These are phyloP conservation scores for Oldenlandia corymbosa DNA, from an alignment of 257 asterid species.

Conservation along the genomic window DNA sequence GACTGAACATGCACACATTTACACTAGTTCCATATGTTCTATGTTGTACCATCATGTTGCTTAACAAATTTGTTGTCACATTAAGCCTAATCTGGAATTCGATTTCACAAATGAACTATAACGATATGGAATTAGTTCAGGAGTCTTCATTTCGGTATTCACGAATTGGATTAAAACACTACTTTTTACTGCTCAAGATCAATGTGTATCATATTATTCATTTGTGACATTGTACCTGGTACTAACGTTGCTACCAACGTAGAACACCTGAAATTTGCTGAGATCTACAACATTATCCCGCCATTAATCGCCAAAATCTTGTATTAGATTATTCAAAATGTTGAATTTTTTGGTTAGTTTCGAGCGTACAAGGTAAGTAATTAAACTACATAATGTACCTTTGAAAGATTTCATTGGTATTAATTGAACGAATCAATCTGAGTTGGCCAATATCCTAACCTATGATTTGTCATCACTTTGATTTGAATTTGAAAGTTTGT, in stretches of 20 bases:
- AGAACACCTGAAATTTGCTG: not conserved
- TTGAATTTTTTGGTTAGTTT: too few species aligned
- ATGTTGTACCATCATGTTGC: not conserved
- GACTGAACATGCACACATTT: constrained; percentile 53
- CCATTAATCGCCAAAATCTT: too few species aligned
- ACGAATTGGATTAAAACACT: not conserved
- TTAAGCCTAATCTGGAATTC: not conserved
- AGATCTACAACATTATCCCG: too few species aligned
- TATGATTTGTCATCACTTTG: too few species aligned
- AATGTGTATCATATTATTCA: not conserved
- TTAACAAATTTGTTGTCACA: not conserved
- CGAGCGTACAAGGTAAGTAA: too few species aligned
- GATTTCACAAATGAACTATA: not conserved
- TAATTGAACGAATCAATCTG: too few species aligned
- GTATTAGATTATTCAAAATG: too few species aligned
- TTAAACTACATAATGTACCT: too few species aligned
- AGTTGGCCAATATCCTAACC: too few species aligned
- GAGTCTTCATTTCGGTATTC: not conserved
- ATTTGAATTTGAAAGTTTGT: too few species aligned
- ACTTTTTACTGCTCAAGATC: not conserved
- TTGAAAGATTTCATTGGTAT: too few species aligned
- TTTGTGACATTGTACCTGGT: not conserved
- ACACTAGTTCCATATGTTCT: not conserved
- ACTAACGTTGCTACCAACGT: not conserved
- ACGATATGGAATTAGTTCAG: not conserved